Evolutionary conservation across 2,329 filamentous ascomycete species (phyloP), one percentile per base, ranked within the genome.

Genomic region (Biscogniauxia marginata): DNA sequence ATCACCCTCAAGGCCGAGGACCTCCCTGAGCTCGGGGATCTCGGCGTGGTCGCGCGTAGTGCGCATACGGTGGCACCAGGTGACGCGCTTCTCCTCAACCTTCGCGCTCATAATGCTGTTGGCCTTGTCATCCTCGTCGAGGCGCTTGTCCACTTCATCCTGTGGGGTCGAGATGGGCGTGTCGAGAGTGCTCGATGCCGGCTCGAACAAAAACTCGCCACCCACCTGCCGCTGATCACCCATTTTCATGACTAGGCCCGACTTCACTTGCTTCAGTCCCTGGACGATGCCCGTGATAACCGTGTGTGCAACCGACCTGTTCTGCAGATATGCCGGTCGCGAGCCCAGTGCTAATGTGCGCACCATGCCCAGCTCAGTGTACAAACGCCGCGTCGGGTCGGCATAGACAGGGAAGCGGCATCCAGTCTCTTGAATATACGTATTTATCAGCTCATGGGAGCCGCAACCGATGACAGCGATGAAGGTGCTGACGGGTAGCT

Each of bases 51-150:
- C 90, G 49, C 90, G 77, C 11, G 90, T 93, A 55, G 84, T 89
- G 68, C 79, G 79, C 90, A 96, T 96, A 23, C 90, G 80, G 73
- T 93, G 89, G 65, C 88, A 92, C 90, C 91, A 96, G 1, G 84
- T 86, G 23, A 90, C 81, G 53, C 75, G 76, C 73, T 89, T 88
- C 66, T 83, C 77, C 66, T 83, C 69, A 7, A 64, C 52, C 30
- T 55, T 53, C 34, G 50, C 59, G 23, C 52, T 50, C 19, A 52
- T 54, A 20, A 48, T 25, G 20, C 49, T n/a, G 18, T 53, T 51
- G 43, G 25, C 18, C 22, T 52, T 52, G n/a, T 54, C 59, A 45
- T 61, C 59, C 21, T 61, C 51, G 20, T 48, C 44, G 9, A 60
- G 50, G 19, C 56, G 54, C 50, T 62, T 62, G 16, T 59, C 56